phyloP scores from a whole-genome alignment of 2,329 filamentous ascomycete species.

The Penicillium fuscoglaucum region DNA sequence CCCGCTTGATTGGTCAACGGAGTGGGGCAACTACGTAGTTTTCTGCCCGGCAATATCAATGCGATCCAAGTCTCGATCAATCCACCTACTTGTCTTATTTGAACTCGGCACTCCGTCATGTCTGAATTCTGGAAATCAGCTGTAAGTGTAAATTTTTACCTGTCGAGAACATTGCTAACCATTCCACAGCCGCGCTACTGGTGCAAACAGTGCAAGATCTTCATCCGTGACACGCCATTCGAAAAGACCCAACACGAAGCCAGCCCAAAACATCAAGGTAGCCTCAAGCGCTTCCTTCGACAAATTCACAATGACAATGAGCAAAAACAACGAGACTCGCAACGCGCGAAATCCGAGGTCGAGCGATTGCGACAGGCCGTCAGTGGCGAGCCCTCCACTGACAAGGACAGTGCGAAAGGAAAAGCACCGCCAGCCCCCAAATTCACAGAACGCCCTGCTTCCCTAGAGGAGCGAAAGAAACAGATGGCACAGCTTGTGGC shows the following conservation, averaged over 20 bases:
- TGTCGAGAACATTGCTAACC: conserved; percentile 21
- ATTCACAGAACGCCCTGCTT: conserved; percentile 43
- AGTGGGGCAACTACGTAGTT: conserved; percentile 1
- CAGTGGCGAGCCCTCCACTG: conserved; percentile 44
- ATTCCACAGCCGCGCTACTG: conserved; percentile 75
- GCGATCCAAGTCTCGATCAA: background rate
- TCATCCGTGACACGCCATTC: conserved; percentile 87
- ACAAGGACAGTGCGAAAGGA: conserved; percentile 30
- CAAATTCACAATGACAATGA: conserved; percentile 85
- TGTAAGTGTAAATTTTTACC: conserved; percentile 44
- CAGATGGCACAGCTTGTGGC: conserved; percentile 87
- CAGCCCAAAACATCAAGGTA: conserved; percentile 79
- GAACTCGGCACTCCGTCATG: conserved; percentile 55
- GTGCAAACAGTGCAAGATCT: conserved; percentile 95
- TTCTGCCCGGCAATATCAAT: background rate
- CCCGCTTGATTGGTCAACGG: background rate
- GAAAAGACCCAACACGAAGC: conserved; percentile 88
- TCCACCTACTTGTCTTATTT: background rate
- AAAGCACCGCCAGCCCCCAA: conserved; percentile 36
- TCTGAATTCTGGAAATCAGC: conserved; percentile 99
- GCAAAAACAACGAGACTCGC: conserved; percentile 75
- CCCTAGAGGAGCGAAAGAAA: conserved; percentile 69
- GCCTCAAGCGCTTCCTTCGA: conserved; percentile 83
- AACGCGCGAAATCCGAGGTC: conserved; percentile 79
- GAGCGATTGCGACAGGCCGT: conserved; percentile 80